Conservation (phyloP, 495 filamentous ascomycete species). For the Pyronema domesticum region DNA sequence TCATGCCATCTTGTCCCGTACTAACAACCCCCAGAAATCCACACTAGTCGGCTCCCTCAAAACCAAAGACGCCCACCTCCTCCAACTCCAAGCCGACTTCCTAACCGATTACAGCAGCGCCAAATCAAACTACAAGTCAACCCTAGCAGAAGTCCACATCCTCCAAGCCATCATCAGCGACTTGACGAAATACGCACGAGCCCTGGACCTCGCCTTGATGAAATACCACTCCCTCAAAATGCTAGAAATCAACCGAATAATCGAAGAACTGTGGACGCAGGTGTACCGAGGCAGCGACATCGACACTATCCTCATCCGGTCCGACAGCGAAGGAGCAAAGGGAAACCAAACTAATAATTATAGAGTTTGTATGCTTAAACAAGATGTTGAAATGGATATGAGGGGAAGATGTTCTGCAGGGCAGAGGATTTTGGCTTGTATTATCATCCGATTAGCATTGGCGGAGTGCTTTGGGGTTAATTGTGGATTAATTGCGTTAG, state of each 20-base stretch:
- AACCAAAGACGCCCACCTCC: constrained; percentile 63
- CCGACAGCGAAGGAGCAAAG: constrained; percentile 58
- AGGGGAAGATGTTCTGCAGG: constrained; percentile 90
- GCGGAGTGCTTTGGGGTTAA: constrained; percentile 95
- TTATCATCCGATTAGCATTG: constrained; percentile 91
- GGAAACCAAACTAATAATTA: constrained; percentile 38
- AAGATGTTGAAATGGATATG: constrained; percentile 98
- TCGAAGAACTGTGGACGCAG: constrained; percentile 86
- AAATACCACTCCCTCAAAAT: constrained; percentile 88
- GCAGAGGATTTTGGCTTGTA: constrained; percentile 88
- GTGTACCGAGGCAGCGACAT: constrained; percentile 97
- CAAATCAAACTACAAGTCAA: constrained; percentile 63
- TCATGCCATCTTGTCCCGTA: not conserved
- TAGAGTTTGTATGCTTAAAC: constrained; percentile 72
- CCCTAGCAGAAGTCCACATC: constrained; percentile 77
- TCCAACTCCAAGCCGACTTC: constrained; percentile 53
- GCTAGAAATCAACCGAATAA: constrained; percentile 93
- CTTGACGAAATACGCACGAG: constrained; percentile 56
- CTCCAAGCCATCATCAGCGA: constrained; percentile 88
- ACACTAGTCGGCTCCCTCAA: constrained; percentile 54
- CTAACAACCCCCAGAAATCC: constrained; percentile 29
- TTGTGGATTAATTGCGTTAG: constrained; percentile 89
- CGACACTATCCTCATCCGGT: constrained; percentile 86
- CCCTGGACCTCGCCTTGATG: constrained; percentile 89
- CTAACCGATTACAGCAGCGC: constrained; percentile 74